Evolutionary conservation across 805 yeast genomes (phyloP).

Genomic region (Metschnikowia anglica): DNA sequence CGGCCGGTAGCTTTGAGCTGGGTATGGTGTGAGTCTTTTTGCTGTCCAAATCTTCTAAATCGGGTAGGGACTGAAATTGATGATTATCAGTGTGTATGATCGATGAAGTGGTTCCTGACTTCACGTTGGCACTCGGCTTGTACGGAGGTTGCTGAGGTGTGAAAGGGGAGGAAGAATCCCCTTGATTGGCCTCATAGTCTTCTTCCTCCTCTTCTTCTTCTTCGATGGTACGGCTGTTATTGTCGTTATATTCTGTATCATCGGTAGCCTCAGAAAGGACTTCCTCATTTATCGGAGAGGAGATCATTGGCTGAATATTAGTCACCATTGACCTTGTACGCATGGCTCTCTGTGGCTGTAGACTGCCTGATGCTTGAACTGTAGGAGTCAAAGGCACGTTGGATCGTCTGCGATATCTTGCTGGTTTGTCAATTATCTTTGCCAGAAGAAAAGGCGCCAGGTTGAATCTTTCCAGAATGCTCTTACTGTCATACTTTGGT

Average conservation of each 20-base stretch:
- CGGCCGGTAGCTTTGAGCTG: slow-evolving; percentile 34
- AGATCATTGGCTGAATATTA: slow-evolving; percentile 29
- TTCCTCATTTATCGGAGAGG: slow-evolving; percentile 46
- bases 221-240: slow-evolving; percentile 21
- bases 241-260: slow-evolving; percentile 38
- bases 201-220: slow-evolving; percentile 28
- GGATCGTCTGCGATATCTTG: slow-evolving; percentile 24
- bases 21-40: slow-evolving; percentile 44
- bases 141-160: slow-evolving; percentile 45
- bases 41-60: slow-evolving; percentile 45
- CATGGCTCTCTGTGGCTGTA: slow-evolving; percentile 38
- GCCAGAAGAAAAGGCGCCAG: slow-evolving; percentile 46
- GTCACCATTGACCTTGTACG: slow-evolving; percentile 45
- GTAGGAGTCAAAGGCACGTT: slow-evolving; percentile 20
- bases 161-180: slow-evolving; percentile 36
- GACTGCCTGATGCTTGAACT: slow-evolving; percentile 13
- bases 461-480: slow-evolving; percentile 44
- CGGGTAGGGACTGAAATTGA: slow-evolving; percentile 41
- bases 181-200: slow-evolving; percentile 30
- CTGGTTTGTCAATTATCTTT: slow-evolving; percentile 41
- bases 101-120: slow-evolving; percentile 12
- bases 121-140: slow-evolving; percentile 17
- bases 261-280: slow-evolving; percentile 35
- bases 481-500: slow-evolving; percentile 40
- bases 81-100: slow-evolving; percentile 18